Conservation (phyloP, 257 asterid species). For the Solanum pinnatisectum region DNA sequence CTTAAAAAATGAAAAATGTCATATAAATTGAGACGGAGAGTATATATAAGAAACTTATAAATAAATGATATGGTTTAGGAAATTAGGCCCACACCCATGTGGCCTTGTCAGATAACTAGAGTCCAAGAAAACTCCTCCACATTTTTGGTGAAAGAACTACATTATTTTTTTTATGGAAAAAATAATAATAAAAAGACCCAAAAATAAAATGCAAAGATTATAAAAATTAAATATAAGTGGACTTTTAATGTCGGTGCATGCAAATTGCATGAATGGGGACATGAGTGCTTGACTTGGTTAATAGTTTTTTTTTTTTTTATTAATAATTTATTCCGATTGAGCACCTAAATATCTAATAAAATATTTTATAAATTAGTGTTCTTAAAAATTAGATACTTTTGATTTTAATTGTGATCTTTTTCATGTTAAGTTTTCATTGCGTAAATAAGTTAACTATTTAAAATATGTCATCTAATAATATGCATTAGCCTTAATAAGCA, state of each 20-base stretch:
- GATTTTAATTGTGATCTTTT: no score
- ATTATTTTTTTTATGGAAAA: neutral
- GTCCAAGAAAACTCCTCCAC: neutral
- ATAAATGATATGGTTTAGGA: neutral
- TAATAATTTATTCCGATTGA: no score
- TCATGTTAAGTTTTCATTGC: no score
- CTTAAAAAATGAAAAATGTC: rapidly evolving
- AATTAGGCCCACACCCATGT: slow-evolving; percentile 11
- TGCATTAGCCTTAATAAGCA: no score
- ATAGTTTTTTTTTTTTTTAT: neutral
- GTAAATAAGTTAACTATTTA: no score
- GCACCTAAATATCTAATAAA: neutral
- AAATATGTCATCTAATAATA: no score
- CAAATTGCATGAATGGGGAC: neutral
- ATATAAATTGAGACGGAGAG: rapidly evolving
- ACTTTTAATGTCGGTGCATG: neutral
- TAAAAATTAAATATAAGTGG: neutral
- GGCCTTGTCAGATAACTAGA: neutral
- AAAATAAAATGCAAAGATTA: neutral
- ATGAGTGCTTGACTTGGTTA: neutral
- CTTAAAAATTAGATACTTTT: no score
- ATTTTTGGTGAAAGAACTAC: neutral
- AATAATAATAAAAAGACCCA: neutral
- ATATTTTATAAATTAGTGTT: no score
- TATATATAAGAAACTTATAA: neutral